These are phyloP conservation scores for Phytophthora meadii DNA, from an alignment of 352 stramenopile species.

Conservation along the genomic window DNA sequence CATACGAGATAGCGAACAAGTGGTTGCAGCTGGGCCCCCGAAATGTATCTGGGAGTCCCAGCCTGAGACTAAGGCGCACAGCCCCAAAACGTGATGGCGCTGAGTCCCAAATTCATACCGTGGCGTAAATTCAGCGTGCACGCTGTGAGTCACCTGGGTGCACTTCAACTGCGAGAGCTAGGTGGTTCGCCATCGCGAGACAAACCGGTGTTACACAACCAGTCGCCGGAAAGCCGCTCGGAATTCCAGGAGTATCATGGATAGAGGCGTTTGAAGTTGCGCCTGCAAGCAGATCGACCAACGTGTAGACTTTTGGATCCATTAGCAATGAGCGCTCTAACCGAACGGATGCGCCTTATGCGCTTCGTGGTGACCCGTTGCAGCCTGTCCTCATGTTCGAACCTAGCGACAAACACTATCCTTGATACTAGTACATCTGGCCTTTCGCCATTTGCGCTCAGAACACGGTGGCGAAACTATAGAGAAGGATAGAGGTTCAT, in stretches of 20 bases:
- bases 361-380: not conserved
- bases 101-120: not conserved
- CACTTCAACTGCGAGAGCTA: not conserved
- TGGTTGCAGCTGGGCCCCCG: too few species aligned
- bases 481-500: not conserved
- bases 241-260: conserved; percentile 13
- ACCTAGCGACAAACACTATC: conserved; percentile 6
- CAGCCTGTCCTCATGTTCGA: conserved; percentile 16
- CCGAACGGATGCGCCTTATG: conserved; percentile 10
- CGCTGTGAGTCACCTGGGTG: not conserved
- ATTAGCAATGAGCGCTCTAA: conserved; percentile 23
- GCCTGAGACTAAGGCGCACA: too few species aligned
- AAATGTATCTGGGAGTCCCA: too few species aligned
- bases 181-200: conserved; percentile 3
- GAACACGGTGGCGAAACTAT: conserved; percentile 17
- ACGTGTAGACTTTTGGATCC: conserved; percentile 4
- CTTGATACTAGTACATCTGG: conserved; percentile 10
- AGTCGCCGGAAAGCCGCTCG: conserved; percentile 1
- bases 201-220: conserved; percentile 8
- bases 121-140: not conserved
- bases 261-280: conserved; percentile 8
- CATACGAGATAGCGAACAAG: too few species aligned
- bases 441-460: conserved; percentile 16
- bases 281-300: conserved; percentile 3
- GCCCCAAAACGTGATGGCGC: too few species aligned